These are phyloP conservation scores for Rhamnella rubrinervis DNA, from an alignment of 331 rosid species.

Conservation along the genomic window DNA sequence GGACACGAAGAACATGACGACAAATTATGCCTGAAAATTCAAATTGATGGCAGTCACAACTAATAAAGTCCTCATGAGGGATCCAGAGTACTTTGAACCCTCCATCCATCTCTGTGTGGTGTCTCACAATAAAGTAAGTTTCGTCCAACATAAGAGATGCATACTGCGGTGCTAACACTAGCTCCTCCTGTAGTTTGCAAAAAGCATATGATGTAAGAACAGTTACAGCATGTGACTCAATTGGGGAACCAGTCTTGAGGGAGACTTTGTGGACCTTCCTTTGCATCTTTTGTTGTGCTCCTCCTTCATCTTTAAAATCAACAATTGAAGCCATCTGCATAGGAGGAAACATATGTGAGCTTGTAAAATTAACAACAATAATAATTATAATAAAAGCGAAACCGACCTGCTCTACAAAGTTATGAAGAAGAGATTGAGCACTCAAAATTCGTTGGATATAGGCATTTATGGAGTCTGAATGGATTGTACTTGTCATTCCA, in stretches of 20 bases:
- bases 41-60: conserved; percentile 62
- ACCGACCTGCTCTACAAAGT: conserved; percentile 53
- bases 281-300: conserved; percentile 61
- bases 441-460: conserved; percentile 63
- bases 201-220: conserved; percentile 60
- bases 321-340: conserved; percentile 53
- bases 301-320: conserved; percentile 53
- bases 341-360: background rate
- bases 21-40: conserved; percentile 65
- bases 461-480: conserved; percentile 50
- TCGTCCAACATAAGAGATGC: conserved; percentile 60
- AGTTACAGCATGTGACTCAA: conserved; percentile 66
- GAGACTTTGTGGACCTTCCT: conserved; percentile 51
- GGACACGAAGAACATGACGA: conserved; percentile 56
- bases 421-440: conserved; percentile 54
- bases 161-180: conserved; percentile 63
- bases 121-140: conserved; percentile 64
- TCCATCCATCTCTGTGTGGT: conserved; percentile 66
- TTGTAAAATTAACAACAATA: conserved; percentile 1
- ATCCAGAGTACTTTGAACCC: conserved; percentile 60
- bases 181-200: conserved; percentile 67
- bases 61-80: conserved; percentile 63
- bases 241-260: conserved; percentile 68
- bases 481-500: conserved; percentile 53
- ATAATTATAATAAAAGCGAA: conserved; percentile 9